Conservation (phyloP, 352 stramenopile genomes). For the Pythium aristosporum region DNA sequence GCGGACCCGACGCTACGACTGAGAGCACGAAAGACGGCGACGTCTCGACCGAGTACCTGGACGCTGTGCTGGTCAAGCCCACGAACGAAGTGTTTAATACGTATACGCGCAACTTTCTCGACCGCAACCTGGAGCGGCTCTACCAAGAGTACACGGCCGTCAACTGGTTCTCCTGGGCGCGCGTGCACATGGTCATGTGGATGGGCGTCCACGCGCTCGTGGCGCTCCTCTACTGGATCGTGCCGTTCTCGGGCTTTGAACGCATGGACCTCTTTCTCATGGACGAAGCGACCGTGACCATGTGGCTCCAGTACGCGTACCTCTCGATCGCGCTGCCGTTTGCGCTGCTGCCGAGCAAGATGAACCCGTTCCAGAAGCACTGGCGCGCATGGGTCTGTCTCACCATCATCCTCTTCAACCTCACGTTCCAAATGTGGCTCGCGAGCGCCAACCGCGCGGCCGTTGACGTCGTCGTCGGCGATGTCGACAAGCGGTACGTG, state of each 20-base stretch:
- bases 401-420: constrained; percentile 77
- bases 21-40: constrained; percentile 25
- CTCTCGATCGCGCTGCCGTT: constrained; percentile 72
- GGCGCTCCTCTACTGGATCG: constrained; percentile 58
- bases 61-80: constrained; percentile 69
- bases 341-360: constrained; percentile 53
- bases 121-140: constrained; percentile 65
- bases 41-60: constrained; percentile 70
- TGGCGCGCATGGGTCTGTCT: constrained; percentile 76
- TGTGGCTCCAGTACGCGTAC: constrained; percentile 74
- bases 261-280: constrained; percentile 74
- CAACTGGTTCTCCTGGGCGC: constrained; percentile 78
- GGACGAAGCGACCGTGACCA: constrained; percentile 36
- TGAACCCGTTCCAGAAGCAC: constrained; percentile 71
- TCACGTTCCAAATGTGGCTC: constrained; percentile 77
- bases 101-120: constrained; percentile 80
- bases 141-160: constrained; percentile 87
- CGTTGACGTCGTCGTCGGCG: constrained; percentile 36
- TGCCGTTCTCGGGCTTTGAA: constrained; percentile 57
- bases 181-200: constrained; percentile 70
- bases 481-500: constrained; percentile 38
- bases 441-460: constrained; percentile 56
- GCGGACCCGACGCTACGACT: neutral
- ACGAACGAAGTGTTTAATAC: constrained; percentile 75
- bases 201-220: constrained; percentile 73